Evolutionary conservation across 2,329 filamentous ascomycete species (phyloP), one percentile per base, ranked within the genome.

Genomic region (Cladosporium phlei): DNA sequence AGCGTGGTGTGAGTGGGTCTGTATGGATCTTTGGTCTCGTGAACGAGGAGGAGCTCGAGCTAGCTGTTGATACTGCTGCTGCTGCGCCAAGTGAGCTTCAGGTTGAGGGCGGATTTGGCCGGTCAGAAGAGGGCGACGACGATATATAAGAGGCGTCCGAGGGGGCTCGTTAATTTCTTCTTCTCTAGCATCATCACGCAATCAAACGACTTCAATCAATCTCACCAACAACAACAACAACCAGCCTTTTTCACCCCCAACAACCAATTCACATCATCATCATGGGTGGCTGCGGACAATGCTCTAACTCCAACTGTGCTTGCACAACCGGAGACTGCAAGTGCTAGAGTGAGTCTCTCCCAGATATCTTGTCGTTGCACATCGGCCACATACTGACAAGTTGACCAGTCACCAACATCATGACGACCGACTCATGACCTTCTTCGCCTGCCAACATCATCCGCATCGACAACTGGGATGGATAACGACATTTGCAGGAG

Each of bases 251-350:
- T n/a, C n/a, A n/a, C n/a, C n/a, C n/a, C 20, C 44, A 39, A 47
- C 17, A 30, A 22, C 22, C 29, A 40, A 50, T 37, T 49, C 52
- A 42, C 39, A 50, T 27, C 47, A 54, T 58, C 54, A 62, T 46
- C 43, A 64, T 62, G 60, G 60, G 57, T 54, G 52, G 55, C 51
- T 64, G 59, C 52, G 50, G 49, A 32, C 46, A 53, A 46, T 61
- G 57, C 59, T 57, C 55, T 49, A 62, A 60, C 56, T 46, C 51
- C 42, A 50, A 48, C 51, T 62, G 59, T 56, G 45, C 47, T 38
- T 62, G 59, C 54, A 51, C 53, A 16, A 55, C 52, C 39, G 54
- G 54, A 39, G 55, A 47, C 53, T 64, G 61, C 61, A 56, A 40
- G 48, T 64, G 61, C 60, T 42, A 45, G 30, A 45, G 42, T 45